phyloP scores from a whole-genome alignment of 106 monocot species.

The Apostasia shenzhenica region DNA sequence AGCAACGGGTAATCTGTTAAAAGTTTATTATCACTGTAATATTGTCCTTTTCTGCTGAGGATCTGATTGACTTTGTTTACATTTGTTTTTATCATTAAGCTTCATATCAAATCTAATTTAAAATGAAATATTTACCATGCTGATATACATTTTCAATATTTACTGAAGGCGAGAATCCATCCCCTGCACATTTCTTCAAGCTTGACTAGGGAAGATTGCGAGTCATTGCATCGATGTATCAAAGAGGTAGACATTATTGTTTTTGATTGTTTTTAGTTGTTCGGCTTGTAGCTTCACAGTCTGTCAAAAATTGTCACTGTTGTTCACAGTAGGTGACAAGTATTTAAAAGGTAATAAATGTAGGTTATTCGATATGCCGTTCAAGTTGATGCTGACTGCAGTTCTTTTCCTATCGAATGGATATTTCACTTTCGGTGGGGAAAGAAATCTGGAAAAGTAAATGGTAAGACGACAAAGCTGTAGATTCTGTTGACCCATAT shows the following conservation, averaged over 20 bases:
- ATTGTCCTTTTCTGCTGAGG: no score
- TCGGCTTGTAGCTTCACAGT: neutral
- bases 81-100: no score
- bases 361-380: conserved; percentile 81
- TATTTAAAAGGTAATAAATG: conserved; percentile 24
- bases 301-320: neutral
- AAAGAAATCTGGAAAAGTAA: conserved; percentile 67
- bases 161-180: conserved; percentile 70
- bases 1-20: no score
- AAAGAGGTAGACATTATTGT: conserved; percentile 47
- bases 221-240: conserved; percentile 62
- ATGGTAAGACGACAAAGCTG: conserved; percentile 37
- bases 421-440: conserved; percentile 93
- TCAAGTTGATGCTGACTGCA: conserved; percentile 63
- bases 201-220: conserved; percentile 61
- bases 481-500: conserved; percentile 22
- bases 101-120: no score
- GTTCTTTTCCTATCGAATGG: conserved; percentile 67
- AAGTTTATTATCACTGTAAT: no score
- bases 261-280: neutral
- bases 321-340: neutral
- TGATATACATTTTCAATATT: no score
- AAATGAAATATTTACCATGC: no score
- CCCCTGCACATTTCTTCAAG: conserved; percentile 70
- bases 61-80: no score